Evolutionary conservation across 2,329 filamentous ascomycete species (phyloP), one percentile per base, ranked within the genome.

Genomic region (Clarireedia paspali): DNA sequence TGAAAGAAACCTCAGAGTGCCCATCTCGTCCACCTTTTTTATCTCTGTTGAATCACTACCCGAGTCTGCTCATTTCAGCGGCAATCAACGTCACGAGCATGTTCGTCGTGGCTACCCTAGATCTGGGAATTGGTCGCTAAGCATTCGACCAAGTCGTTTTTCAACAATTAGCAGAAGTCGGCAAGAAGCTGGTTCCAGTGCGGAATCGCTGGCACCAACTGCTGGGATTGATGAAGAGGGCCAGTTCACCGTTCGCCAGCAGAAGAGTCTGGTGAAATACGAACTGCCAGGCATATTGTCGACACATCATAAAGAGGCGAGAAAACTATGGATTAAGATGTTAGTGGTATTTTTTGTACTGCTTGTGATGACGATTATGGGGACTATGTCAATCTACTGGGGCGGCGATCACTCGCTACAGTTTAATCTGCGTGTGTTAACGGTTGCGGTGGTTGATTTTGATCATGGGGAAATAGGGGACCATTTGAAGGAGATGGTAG

Each of bases 361-460:
- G 10, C 50, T 62, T n/a, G 23, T 57, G 10, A 44, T 48, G 2
- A 59, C 59, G 7, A 53, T 62, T 15, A 49, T 61, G 52, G 60
- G 60, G 3, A 59, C 60, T 5, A 47, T 62, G 27, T 61, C 59
- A 2, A 53, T 62, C 15, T 61, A 62, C 38, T 62, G 60, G 60
- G 57, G 57, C 10, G 60, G 53, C 4, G 60, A 61, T 20, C 55
- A 61, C 38, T 56, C 52, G 2, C 34, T 62, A 2, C 55, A 58
- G 17, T 58, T 53, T 42, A 62, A 59, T 15, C 23, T 62, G 15
- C 57, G 55, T 3, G 55, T 59, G 4, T 59, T 61, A 14, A 61
- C 60, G 2, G 52, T 61, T 12, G 55, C 60, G 2, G 53, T 62
- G 3, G 59, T 62, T 26, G 58, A 62, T 52, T 62, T 62, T 40